A percentile compares a stretch with the other conserved stretches of the same genome.
Conservation (phyloP, 805 yeast genomes). For the Alloascoidea hylecoeti region DNA sequence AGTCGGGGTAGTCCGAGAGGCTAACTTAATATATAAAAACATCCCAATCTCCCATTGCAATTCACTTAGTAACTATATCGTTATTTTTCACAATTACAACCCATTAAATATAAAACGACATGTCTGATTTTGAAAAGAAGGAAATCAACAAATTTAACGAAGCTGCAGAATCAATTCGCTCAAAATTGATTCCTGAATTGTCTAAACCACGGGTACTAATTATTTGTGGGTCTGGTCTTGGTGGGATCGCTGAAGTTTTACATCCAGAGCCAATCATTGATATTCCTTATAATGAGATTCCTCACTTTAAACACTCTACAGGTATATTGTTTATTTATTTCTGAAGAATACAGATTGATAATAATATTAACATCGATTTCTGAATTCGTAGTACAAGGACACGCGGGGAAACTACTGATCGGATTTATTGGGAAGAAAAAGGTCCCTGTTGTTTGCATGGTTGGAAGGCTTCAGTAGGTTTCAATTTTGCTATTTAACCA, state of each 20-base stretch:
- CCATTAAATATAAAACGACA: no score
- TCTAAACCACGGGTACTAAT: conserved; percentile 55
- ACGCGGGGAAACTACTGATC: conserved; percentile 68
- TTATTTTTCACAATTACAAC: no score
- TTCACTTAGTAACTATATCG: no score
- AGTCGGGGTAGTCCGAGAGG: no score
- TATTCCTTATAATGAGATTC: conserved; percentile 55
- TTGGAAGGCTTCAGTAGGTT: conserved; percentile 65
- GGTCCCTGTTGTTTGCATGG: conserved; percentile 84
- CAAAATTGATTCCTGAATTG: conserved; percentile 7
- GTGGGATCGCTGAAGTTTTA: conserved; percentile 59
- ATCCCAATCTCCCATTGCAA: no score
- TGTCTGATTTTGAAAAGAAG: neutral
- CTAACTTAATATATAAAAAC: no score
- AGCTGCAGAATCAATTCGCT: conserved; percentile 8
- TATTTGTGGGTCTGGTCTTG: conserved; percentile 91
- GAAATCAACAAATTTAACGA: conserved; percentile 1
- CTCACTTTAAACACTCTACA: conserved; percentile 70
- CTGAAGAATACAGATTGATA: no score
- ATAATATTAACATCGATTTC: neutral
- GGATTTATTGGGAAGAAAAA: conserved; percentile 56
- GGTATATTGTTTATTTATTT: no score
- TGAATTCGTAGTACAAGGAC: conserved; percentile 53
- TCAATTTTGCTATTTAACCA: neutral
- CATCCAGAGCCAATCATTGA: conserved; percentile 22